Conservation (phyloP, 2,329 filamentous ascomycete species). For the Fusarium dlaminii region DNA sequence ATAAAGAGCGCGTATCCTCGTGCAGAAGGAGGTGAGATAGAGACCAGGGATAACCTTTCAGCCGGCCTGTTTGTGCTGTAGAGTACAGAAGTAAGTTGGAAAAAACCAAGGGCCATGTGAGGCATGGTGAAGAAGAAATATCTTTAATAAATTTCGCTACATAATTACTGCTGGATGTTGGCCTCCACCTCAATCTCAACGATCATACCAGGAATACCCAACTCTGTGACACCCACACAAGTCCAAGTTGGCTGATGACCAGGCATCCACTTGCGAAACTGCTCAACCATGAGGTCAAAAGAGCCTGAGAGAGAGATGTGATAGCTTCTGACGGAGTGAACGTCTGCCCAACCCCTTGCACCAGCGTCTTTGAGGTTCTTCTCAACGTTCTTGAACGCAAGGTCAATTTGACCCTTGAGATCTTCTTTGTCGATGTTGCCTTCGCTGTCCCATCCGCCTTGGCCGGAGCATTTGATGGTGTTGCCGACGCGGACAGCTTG, state of each 20-base stretch:
- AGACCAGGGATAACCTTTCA: neutral
- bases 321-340: constrained; percentile 59
- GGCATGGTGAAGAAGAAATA: neutral
- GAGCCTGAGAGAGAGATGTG: constrained; percentile 54
- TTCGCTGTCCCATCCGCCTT: constrained; percentile 36
- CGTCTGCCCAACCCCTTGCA: constrained; percentile 65
- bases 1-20: neutral
- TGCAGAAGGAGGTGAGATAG: neutral
- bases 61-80: neutral
- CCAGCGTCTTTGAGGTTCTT: constrained; percentile 60
- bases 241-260: constrained; percentile 65
- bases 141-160: neutral
- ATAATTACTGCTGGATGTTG: constrained; percentile 4
- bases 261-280: constrained; percentile 61
- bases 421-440: constrained; percentile 44
- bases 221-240: constrained; percentile 57
- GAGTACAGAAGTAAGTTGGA: neutral
- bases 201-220: constrained; percentile 61
- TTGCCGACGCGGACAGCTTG: constrained; percentile 36
- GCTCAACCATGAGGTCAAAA: constrained; percentile 54
- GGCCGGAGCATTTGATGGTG: constrained; percentile 36
- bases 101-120: neutral
- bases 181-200: constrained; percentile 68
- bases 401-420: constrained; percentile 57
- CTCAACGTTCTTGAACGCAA: constrained; percentile 67